Evolutionary conservation across 202 grass and related monocot genomes (phyloP).

Genomic region (Digitaria exilis): DNA sequence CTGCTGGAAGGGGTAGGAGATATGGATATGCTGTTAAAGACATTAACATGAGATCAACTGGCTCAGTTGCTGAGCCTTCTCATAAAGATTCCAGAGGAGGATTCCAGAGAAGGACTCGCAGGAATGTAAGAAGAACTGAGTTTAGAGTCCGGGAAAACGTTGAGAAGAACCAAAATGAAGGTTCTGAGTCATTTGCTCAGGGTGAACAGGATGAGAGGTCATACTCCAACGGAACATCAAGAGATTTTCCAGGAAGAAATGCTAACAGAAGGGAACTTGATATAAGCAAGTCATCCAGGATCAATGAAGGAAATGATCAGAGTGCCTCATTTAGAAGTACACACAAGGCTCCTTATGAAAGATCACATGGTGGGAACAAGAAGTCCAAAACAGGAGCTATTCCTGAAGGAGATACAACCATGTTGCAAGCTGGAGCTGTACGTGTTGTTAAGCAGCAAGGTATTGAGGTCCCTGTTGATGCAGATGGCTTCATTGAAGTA

Average conservation of each 20-base stretch:
- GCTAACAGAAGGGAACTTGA: slow-evolving; percentile 52
- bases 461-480: slow-evolving; percentile 86
- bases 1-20: slow-evolving; percentile 69
- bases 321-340: slow-evolving; percentile 46
- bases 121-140: slow-evolving; percentile 72
- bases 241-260: slow-evolving; percentile 56
- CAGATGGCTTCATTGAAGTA: slow-evolving; percentile 99
- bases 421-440: slow-evolving; percentile 66
- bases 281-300: slow-evolving; percentile 39
- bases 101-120: slow-evolving; percentile 65
- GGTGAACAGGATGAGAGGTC: slow-evolving; percentile 52
- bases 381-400: slow-evolving; percentile 43
- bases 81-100: slow-evolving; percentile 70
- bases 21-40: slow-evolving; percentile 67
- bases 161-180: slow-evolving; percentile 59
- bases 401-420: slow-evolving; percentile 52
- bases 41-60: slow-evolving; percentile 50
- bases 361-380: slow-evolving; percentile 47
- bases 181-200: slow-evolving; percentile 47
- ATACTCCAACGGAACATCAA: slow-evolving; percentile 37
- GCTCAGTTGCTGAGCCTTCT: slow-evolving; percentile 54
- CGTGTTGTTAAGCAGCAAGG: slow-evolving; percentile 83
- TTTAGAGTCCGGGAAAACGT: slow-evolving; percentile 74
- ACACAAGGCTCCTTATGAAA: slow-evolving; percentile 57
- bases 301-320: slow-evolving; percentile 44